These are phyloP conservation scores for Tagetes erecta DNA, from an alignment of 129 eudicot species.

Conservation along the genomic window DNA sequence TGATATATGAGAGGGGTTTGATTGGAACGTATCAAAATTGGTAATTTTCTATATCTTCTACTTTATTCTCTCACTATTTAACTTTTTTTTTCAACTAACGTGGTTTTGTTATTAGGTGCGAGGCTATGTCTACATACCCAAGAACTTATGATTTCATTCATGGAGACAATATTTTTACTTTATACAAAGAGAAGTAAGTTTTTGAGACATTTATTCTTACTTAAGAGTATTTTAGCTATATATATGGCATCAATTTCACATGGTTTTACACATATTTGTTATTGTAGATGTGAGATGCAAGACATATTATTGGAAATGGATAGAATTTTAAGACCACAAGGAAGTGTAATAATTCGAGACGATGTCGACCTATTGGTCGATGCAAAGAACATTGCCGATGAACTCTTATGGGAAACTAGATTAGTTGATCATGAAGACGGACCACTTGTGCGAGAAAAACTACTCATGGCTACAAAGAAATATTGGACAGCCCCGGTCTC, in stretches of 20 bases:
- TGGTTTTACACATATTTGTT: not conserved
- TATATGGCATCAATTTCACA: not conserved
- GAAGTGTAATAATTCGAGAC: constrained; percentile 80
- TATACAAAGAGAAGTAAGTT: constrained; percentile 71
- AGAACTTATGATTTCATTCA: constrained; percentile 93
- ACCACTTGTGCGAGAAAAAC: constrained; percentile 64
- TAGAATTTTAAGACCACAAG: constrained; percentile 70
- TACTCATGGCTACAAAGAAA: constrained; percentile 65
- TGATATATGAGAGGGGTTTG: constrained; percentile 72
- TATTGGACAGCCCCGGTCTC: constrained; percentile 70
- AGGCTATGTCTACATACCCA: constrained; percentile 95
- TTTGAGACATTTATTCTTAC: not conserved
- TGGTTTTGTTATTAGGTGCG: constrained; percentile 60
- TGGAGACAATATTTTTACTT: constrained; percentile 67
- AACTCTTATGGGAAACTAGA: constrained; percentile 66
- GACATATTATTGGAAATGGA: constrained; percentile 85
- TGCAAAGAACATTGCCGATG: constrained; percentile 57
- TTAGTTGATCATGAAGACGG: constrained; percentile 85
- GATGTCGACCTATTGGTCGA: constrained; percentile 70
- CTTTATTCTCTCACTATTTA: not conserved
- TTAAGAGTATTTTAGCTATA: not conserved
- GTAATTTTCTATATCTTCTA: constrained; percentile 30
- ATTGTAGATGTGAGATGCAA: constrained; percentile 67
- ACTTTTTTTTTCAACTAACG: not conserved
- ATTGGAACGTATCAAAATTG: constrained; percentile 97